phyloP scores from a whole-genome alignment of 2,329 filamentous ascomycete species.

The Fusarium gaditjirri region DNA sequence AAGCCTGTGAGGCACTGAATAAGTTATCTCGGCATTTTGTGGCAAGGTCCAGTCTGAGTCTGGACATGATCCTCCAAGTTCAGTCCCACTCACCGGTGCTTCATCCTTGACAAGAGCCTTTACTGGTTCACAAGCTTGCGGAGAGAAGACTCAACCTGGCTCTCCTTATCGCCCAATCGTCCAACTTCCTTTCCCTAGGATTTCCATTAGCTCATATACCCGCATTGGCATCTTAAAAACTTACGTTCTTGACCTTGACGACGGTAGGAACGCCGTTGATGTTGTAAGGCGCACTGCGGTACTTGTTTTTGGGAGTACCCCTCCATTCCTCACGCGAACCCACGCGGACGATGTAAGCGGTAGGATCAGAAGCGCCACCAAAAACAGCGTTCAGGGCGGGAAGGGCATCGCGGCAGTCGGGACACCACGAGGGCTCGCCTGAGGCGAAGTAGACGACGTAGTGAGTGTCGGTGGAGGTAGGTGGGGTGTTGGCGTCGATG shows the following conservation, averaged over 20 bases:
- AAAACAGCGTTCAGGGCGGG: slow-evolving; percentile 43
- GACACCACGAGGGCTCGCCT: slow-evolving; percentile 46
- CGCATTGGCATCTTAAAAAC: too few species aligned
- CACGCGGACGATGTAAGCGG: slow-evolving; percentile 43
- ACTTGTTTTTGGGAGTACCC: slow-evolving; percentile 42
- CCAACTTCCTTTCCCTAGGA: slow-evolving; percentile 44
- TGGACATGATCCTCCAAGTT: fast-evolving
- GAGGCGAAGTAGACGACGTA: slow-evolving; percentile 48
- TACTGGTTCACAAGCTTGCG: slow-evolving; percentile 27
- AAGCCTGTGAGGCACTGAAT: fast-evolving
- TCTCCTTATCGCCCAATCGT: slow-evolving; percentile 43
- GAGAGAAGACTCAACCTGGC: slow-evolving; percentile 43
- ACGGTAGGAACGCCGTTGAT: slow-evolving; percentile 45
- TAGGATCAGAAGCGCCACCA: slow-evolving; percentile 36
- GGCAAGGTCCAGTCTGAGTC: fast-evolving
- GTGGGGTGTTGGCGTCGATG: slow-evolving; percentile 40
- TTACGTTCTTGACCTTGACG: slow-evolving; percentile 42
- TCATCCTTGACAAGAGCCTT: fast-evolving
- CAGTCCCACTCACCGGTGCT: fast-evolving
- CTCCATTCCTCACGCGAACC: slow-evolving; percentile 42
- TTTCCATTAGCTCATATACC: too few species aligned
- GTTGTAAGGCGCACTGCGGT: slow-evolving; percentile 40
- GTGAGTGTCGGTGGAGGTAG: slow-evolving; percentile 39
- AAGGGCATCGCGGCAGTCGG: slow-evolving; percentile 43
- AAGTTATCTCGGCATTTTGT: fast-evolving